These are phyloP conservation scores for Phoma sp. DNA, from an alignment of 2,329 filamentous ascomycete species.

Conservation along the genomic window DNA sequence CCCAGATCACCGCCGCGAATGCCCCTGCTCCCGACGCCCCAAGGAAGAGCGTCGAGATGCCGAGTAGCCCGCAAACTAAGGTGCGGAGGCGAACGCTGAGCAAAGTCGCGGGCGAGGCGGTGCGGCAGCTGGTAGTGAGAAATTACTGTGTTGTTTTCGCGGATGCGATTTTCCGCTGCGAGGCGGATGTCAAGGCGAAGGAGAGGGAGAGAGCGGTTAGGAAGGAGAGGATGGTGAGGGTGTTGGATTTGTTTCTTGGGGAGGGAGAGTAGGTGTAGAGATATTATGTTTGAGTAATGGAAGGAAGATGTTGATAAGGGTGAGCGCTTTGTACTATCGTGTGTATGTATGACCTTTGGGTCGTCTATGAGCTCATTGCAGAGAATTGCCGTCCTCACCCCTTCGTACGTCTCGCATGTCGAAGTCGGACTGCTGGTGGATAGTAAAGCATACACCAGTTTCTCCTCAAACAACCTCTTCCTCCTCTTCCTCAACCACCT, in stretches of 20 bases:
- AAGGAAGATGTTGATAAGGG: too few relatives aligned
- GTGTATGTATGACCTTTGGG: too few relatives aligned
- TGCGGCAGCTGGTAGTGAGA: slow-evolving; percentile 66
- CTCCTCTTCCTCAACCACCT: background rate
- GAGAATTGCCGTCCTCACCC: too few relatives aligned
- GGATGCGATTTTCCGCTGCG: slow-evolving; percentile 65
- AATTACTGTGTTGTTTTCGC: slow-evolving; percentile 72
- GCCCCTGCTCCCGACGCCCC: slow-evolving; percentile 31
- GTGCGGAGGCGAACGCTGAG: slow-evolving; percentile 49
- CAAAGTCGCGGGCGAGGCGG: slow-evolving; percentile 59
- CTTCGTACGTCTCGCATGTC: too few relatives aligned
- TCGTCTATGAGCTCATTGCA: too few relatives aligned
- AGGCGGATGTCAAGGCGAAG: slow-evolving; percentile 42
- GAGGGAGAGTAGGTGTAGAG: background rate
- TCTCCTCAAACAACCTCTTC: too few relatives aligned
- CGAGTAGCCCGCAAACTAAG: slow-evolving; percentile 45
- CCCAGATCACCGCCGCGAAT: slow-evolving; percentile 56
- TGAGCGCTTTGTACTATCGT: too few relatives aligned
- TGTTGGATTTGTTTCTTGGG: slow-evolving; percentile 74
- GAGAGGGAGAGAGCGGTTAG: slow-evolving; percentile 67
- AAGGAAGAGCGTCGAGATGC: slow-evolving; percentile 36
- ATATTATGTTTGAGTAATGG: background rate
- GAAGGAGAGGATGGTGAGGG: slow-evolving; percentile 69
- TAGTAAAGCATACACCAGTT: too few relatives aligned
- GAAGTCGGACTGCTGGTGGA: too few relatives aligned